Base-by-base conservation (phyloP, 1,139 yeast species). In the Yamadazyma pseudoaaseri region DNA sequence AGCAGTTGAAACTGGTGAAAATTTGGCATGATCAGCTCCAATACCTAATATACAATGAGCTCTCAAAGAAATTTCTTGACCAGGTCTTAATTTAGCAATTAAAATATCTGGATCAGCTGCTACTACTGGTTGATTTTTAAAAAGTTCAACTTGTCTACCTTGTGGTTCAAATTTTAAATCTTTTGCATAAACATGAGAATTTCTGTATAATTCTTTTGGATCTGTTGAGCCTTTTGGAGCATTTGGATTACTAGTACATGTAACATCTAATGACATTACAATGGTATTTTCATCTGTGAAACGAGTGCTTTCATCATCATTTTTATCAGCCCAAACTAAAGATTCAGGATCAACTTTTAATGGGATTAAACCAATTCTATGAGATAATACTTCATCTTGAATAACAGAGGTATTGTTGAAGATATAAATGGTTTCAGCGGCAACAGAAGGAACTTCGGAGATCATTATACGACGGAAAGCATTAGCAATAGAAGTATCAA, bases 401-500 rank as follows among this genome's bases (percentile, higher is more conserved):
- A 92, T 86, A 34, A 92, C 96, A 3, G 96, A 86, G 2, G 98
- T 92, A 64, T 92, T 92, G 73, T 87, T 90, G 66, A 84, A 85
- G 44, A 92, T 75, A 57, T 84, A 90, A 20, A 92, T 87, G 42
- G 85, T 78, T 60, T 92, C 98, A 18, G 95, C 86, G 6, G 98
- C 98, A 30, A 92, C 95, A 3, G 94, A 76, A 13, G 98, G 98
- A 21, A 92, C 96, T 58, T 92, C 98, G 1, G 97, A 79, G 42
- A 92, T 81, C 97, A 92, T 90, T 48, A 92, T 86, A 56, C 98
- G 84, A 56, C 98, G 85, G 65, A 92, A 89, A 0, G 98, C 97
- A 67, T 92, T 92, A 33, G 97, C 92, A 38, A 92, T 70, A 10
- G 97, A 86, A 2, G 97, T 86, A 57, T 92, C 98, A 32, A 90